Base-by-base conservation (phyloP, 2,329 filamentous ascomycete species). In the Pestalotiopsis fici region DNA sequence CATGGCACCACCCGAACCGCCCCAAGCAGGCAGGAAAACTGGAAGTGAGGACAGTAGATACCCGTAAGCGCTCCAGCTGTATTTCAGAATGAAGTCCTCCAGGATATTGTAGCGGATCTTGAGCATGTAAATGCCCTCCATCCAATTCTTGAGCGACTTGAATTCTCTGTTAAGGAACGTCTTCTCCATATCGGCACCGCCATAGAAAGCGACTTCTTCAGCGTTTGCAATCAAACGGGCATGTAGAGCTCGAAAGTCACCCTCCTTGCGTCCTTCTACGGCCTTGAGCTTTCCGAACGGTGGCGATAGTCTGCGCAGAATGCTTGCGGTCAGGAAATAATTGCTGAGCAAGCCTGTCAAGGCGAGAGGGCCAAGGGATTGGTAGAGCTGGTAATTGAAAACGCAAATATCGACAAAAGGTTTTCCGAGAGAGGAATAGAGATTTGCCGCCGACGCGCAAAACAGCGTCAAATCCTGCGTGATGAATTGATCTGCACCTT, bases 21-120 rank as follows among this genome's bases (percentile, higher is more conserved):
- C 95, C 94, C 96, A 97, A 1, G 94, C 93, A 0, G 96, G 96
- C 21, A 99, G 85, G 81, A 98, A 99, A 60, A 98, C 91, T 0
- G 96, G 96, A 12, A 99, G 85, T 3, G 95, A 97, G 1, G 95
- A 96, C 66, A 99, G 86, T 43, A 98, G 87, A 75, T 99, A 99
- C 43, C 96, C 96, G 76, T 98, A 97, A 0, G 96, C 96, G 70
- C 95, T 98, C 96, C 96, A 99, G 71, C 94, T 96, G 78, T 99
- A 99, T 79, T 99, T 99, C 68, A 99, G 84, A 61, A 99, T 94
- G 75, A 99, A 97, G 78, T 99, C 96, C 78, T 99, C 96, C 0
- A 99, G 89, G 83, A 99, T 99, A 78, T 98, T 99, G 83, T 99
- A 99, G 18, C 94, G 91, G 71, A 99, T 97, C 81, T 98, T 98